Percentiles rank a stretch among this genome's conserved stretches.
These are phyloP conservation scores for Salvia sclarea DNA, from an alignment of 305 asterid species.

Conservation along the genomic window DNA sequence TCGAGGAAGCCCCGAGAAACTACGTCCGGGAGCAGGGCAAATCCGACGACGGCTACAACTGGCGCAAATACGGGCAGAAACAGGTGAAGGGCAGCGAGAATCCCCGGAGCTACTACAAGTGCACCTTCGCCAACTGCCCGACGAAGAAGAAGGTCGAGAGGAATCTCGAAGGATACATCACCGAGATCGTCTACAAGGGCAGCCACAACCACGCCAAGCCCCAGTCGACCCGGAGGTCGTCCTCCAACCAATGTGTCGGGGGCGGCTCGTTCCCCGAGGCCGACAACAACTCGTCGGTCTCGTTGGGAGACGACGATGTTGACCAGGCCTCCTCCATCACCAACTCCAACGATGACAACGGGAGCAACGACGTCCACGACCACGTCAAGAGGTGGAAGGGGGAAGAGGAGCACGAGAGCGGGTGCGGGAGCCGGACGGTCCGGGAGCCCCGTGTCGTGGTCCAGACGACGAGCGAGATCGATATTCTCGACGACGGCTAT, in stretches of 20 bases:
- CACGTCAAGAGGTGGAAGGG: constrained; percentile 89
- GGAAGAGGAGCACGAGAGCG: constrained; percentile 60
- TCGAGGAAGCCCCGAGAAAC: constrained; percentile 38
- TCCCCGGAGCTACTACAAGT: constrained; percentile 88
- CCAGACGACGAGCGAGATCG: constrained; percentile 89
- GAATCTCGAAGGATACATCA: constrained; percentile 74
- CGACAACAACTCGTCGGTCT: constrained; percentile 66
- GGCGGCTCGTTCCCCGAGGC: background rate
- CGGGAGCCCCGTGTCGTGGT: constrained; percentile 89
- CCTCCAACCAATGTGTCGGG: constrained; percentile 53
- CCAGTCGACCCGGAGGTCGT: constrained; percentile 59
- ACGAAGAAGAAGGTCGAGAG: constrained; percentile 92
- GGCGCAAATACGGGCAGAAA: constrained; percentile 92
- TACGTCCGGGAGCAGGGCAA: constrained; percentile 60
- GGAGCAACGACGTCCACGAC: constrained; percentile 63
- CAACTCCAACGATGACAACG: constrained; percentile 71
- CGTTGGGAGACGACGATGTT: constrained; percentile 70
- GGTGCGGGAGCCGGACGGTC: constrained; percentile 66
- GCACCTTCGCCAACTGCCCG: constrained; percentile 75
- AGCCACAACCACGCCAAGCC: constrained; percentile 89
- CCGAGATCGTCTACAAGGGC: constrained; percentile 92
- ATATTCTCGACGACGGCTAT: constrained; percentile 91
- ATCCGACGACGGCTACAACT: constrained; percentile 85
- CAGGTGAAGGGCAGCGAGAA: constrained; percentile 91
- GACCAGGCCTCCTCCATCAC: constrained; percentile 71